These are phyloP conservation scores for Colletotrichum tropicicola DNA, from an alignment of 2,329 filamentous ascomycete species.

Conservation along the genomic window DNA sequence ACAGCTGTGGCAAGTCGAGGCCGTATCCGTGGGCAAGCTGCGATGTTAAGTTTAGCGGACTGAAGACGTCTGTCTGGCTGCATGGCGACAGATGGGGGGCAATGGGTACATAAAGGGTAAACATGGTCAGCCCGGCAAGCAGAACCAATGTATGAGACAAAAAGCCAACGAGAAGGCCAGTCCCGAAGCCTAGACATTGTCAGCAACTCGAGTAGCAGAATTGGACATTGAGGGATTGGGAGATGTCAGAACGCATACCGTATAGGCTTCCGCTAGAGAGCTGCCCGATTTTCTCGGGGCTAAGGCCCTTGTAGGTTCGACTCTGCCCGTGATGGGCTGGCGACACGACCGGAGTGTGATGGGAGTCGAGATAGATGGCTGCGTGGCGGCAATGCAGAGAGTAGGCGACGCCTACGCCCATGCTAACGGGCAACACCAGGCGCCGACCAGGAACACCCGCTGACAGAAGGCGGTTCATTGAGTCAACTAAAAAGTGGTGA, in stretches of 20 bases:
- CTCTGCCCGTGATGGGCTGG: neutral
- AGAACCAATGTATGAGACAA: slow-evolving; percentile 78
- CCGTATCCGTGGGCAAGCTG: slow-evolving; percentile 44
- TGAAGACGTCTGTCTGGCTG: neutral
- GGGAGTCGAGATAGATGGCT: neutral
- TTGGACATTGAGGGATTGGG: too few species aligned
- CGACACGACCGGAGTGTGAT: neutral
- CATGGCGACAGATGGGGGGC: neutral
- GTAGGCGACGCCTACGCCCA: slow-evolving; percentile 14
- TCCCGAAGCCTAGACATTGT: slow-evolving; percentile 61
- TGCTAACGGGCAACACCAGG: slow-evolving; percentile 14
- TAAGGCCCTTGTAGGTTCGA: slow-evolving; percentile 5
- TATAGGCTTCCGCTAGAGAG: slow-evolving; percentile 26
- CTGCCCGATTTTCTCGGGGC: slow-evolving; percentile 20
- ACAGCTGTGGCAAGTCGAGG: slow-evolving; percentile 40
- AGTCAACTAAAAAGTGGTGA: neutral
- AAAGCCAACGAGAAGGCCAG: slow-evolving; percentile 71
- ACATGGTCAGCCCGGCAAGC: slow-evolving; percentile 70
- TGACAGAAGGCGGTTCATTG: slow-evolving; percentile 11
- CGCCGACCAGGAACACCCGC: neutral
- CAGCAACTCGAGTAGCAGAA: neutral
- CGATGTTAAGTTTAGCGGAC: neutral
- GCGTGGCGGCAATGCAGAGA: slow-evolving; percentile 1
- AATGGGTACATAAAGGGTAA: slow-evolving; percentile 67
- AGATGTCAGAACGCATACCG: neutral